phyloP scores from a whole-genome alignment of 441 rosid species.

The Erodium moschatum region DNA sequence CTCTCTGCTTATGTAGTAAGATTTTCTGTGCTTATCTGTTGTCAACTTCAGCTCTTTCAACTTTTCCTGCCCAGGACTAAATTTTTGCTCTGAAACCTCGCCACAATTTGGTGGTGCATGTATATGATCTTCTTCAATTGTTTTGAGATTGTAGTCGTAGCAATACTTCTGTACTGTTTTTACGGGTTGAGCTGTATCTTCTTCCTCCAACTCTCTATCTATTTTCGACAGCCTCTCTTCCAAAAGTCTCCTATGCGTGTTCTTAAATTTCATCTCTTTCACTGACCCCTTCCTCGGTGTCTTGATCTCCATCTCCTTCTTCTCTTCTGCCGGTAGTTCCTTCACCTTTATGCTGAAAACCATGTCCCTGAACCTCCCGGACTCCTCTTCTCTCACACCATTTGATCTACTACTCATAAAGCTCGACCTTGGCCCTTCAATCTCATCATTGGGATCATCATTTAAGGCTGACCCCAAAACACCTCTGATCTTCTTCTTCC shows the following conservation, averaged over 20 bases:
- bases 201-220: slow-evolving; percentile 27
- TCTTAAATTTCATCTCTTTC: slow-evolving; percentile 32
- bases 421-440: slow-evolving; percentile 23
- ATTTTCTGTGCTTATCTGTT: slow-evolving; percentile 56
- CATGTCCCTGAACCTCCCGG: slow-evolving; percentile 31
- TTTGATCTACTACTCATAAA: slow-evolving; percentile 27
- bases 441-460: slow-evolving; percentile 21
- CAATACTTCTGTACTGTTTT: background rate
- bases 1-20: slow-evolving; percentile 54
- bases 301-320: slow-evolving; percentile 35
- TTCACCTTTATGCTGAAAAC: slow-evolving; percentile 34
- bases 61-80: slow-evolving; percentile 31
- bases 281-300: slow-evolving; percentile 37
- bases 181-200: background rate
- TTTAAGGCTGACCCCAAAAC: slow-evolving; percentile 26
- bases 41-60: slow-evolving; percentile 40
- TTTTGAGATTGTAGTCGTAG: slow-evolving; percentile 17
- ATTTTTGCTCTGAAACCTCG: slow-evolving; percentile 19
- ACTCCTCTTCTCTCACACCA: slow-evolving; percentile 27
- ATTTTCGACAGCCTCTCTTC: slow-evolving; percentile 27
- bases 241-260: slow-evolving; percentile 25
- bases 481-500: slow-evolving; percentile 14
- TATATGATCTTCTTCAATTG: slow-evolving; percentile 22
- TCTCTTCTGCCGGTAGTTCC: slow-evolving; percentile 27
- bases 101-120: slow-evolving; percentile 14